Evolutionary conservation across 495 filamentous ascomycete species (phyloP), one percentile per base, ranked within the genome.

Genomic region (Penicillium coffeae): DNA sequence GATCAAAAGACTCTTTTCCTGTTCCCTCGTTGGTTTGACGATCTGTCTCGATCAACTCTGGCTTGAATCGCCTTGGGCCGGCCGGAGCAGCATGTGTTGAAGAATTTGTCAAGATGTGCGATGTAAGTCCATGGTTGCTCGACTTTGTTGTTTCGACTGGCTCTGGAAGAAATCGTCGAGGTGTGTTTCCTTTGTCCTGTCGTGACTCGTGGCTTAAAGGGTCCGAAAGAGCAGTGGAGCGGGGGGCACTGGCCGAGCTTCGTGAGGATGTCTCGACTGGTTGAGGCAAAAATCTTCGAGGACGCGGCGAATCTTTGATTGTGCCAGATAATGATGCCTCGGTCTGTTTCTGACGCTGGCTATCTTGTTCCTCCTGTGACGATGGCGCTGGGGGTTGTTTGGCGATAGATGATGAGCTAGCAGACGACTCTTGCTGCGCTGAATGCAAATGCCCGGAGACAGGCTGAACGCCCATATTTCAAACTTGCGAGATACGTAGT

Each of bases 231-330:
- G n/a, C n/a, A 16, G 7, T 38, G 13, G 36, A 34, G 27, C 14
- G 49, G 47, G 36, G 39, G 42, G 45, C 71, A 78, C 64, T 13
- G 70, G 74, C 50, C 74, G 77, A 77, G 10, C 74, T 75, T 44
- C 82, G 72, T 14, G 80, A 75, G 8, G 78, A 75, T n/a, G 81
- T 87, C 61, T 88, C 85, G 38, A 87, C 77, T 4, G 85, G 75
- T 55, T 89, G 78, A 1, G 83, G 82, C 6, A 78, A 69, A 52
- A 88, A 66, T 38, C 44, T 58, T 21, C 60, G 53, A 18, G 56
- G 50, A 7, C 18, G 36, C 10, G 21, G 25, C 0, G 27, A n/a
- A n/a, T n/a, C n/a, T n/a, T n/a, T n/a, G n/a, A n/a, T n/a, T n/a
- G n/a, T n/a, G n/a, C n/a, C n/a, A n/a, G n/a, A n/a, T n/a, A n/a